These are phyloP conservation scores for Fusarium irregulare DNA, from an alignment of 2,329 filamentous ascomycete genomes.

Conservation along the genomic window DNA sequence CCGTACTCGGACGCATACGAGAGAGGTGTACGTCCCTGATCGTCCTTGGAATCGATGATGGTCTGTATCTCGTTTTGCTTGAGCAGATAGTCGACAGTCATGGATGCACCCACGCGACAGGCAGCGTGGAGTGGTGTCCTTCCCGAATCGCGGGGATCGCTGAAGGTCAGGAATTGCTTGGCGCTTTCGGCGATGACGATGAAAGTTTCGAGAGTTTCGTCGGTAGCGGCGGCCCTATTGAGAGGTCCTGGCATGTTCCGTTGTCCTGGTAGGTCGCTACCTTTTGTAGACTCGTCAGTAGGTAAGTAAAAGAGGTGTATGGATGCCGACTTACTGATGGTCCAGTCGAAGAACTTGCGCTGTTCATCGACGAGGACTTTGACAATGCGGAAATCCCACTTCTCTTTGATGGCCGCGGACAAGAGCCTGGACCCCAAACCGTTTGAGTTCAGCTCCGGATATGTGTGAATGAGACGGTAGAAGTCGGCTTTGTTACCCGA, in stretches of 20 bases:
- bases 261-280: too few species aligned
- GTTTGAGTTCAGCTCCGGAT: background rate
- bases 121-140: background rate
- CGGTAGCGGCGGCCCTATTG: background rate
- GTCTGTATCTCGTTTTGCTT: fast-evolving
- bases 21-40: background rate
- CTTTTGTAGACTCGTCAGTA: too few species aligned
- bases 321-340: background rate
- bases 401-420: background rate
- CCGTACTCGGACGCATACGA: background rate
- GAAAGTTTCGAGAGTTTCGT: background rate
- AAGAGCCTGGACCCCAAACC: background rate
- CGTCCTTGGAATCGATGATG: background rate
- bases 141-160: background rate
- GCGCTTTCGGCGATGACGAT: background rate
- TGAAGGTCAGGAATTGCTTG: fast-evolving
- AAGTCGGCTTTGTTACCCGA: background rate
- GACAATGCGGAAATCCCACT: background rate
- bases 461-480: background rate
- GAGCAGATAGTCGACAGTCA: background rate
- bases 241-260: background rate
- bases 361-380: fast-evolving
- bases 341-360: background rate
- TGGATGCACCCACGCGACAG: background rate
- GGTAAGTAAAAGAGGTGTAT: too few species aligned